Evolutionary conservation across 768 basidiomycete genomes (phyloP).

Genomic region (Paxillus ammoniavirescens): DNA sequence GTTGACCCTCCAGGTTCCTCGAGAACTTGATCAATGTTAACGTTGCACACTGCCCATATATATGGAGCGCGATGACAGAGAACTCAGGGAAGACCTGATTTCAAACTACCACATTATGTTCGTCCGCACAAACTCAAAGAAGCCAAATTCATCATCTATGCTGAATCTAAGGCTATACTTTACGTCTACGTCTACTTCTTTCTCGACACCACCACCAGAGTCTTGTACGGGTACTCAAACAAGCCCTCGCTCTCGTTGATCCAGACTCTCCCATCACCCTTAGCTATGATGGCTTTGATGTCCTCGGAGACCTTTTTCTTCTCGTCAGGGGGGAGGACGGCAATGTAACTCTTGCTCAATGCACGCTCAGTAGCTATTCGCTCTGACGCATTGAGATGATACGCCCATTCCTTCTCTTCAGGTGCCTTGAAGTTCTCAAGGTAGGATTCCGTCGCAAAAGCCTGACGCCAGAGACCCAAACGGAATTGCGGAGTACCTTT

Average conservation of each 20-base stretch:
- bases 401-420: conserved; percentile 54
- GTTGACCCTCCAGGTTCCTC: no score
- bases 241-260: conserved; percentile 68
- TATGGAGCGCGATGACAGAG: no score
- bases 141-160: neutral
- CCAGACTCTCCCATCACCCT: conserved; percentile 68
- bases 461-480: conserved; percentile 66
- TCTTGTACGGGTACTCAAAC: conserved; percentile 82
- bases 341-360: conserved; percentile 83
- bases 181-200: conserved; percentile 34
- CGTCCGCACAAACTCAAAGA: neutral
- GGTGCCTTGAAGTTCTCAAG: conserved; percentile 54
- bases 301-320: conserved; percentile 51
- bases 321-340: conserved; percentile 56
- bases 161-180: neutral
- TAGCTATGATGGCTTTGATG: conserved; percentile 53
- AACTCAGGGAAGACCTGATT: no score
- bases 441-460: conserved; percentile 67
- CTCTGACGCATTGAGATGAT: conserved; percentile 50
- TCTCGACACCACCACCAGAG: conserved; percentile 51
- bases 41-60: no score
- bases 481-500: conserved; percentile 81
- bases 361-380: conserved; percentile 64
- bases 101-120: no score
- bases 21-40: no score